Conservation (phyloP, 805 yeast genomes). For the Danielia reshetovae region DNA sequence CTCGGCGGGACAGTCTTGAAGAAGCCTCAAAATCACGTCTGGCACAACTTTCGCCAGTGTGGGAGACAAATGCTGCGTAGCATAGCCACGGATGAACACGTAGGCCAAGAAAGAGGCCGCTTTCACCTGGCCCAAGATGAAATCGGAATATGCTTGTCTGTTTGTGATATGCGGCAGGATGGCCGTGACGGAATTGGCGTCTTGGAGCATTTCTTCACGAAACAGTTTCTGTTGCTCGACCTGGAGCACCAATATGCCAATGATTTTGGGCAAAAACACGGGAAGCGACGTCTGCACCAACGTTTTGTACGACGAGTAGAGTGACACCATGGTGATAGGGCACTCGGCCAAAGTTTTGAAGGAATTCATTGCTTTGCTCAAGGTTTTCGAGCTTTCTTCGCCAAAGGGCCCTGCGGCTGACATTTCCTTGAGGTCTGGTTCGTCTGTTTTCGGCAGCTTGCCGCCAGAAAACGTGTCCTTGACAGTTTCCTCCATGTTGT, state of each 20-base stretch:
- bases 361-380: slow-evolving; percentile 69
- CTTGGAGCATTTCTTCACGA: slow-evolving; percentile 44
- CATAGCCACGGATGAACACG: slow-evolving; percentile 79
- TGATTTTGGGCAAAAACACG: slow-evolving; percentile 74
- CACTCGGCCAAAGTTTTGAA: slow-evolving; percentile 93
- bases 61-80: slow-evolving; percentile 51
- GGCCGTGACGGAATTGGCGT: slow-evolving; percentile 59
- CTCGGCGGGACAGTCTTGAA: slow-evolving; percentile 96
- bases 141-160: slow-evolving; percentile 79
- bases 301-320: slow-evolving; percentile 82
- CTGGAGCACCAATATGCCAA: slow-evolving; percentile 68
- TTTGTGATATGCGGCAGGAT: slow-evolving; percentile 74
- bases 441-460: background rate
- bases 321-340: slow-evolving; percentile 92
- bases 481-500: slow-evolving; percentile 73
- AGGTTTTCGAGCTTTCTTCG: slow-evolving; percentile 44
- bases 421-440: slow-evolving; percentile 15
- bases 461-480: slow-evolving; percentile 56
- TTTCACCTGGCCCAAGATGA: slow-evolving; percentile 88
- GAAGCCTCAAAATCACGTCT: slow-evolving; percentile 73
- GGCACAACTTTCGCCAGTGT: slow-evolving; percentile 63
- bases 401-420: slow-evolving; percentile 25
- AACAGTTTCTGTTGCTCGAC: slow-evolving; percentile 65
- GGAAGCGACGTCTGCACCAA: slow-evolving; percentile 70
- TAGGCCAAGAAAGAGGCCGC: slow-evolving; percentile 95